Evolutionary conservation across 2,329 filamentous ascomycete genomes (phyloP).

Genomic region (Drechmeria coniospora): DNA sequence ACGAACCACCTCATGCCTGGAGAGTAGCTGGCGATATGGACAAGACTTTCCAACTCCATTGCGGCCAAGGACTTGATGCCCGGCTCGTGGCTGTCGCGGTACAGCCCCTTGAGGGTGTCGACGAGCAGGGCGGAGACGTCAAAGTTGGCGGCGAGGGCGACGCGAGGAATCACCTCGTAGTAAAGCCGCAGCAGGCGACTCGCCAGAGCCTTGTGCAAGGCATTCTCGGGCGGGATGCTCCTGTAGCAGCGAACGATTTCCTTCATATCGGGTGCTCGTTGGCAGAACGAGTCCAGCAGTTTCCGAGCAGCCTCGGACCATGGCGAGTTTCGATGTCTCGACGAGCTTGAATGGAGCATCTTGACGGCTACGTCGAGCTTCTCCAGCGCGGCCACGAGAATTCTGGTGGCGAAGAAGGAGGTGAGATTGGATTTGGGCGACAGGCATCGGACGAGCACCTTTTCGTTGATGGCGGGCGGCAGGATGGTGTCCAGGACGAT

Average conservation of each 20-base stretch:
- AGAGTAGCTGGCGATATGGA: slow-evolving; percentile 66
- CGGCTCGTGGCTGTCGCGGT: slow-evolving; percentile 34
- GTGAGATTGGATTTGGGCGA: slow-evolving; percentile 64
- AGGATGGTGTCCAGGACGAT: slow-evolving; percentile 76
- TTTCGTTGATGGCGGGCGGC: slow-evolving; percentile 67
- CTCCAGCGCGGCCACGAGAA: slow-evolving; percentile 62
- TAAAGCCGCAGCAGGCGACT: slow-evolving; percentile 70
- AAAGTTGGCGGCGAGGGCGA: slow-evolving; percentile 71
- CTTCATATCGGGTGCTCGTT: slow-evolving; percentile 67
- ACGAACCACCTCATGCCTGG: slow-evolving; percentile 84
- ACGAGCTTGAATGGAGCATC: slow-evolving; percentile 36
- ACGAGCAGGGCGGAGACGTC: slow-evolving; percentile 70
- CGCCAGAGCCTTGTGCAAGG: slow-evolving; percentile 64
- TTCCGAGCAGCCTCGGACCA: slow-evolving; percentile 58
- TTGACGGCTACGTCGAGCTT: slow-evolving; percentile 55
- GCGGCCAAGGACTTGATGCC: slow-evolving; percentile 39
- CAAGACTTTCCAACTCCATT: slow-evolving; percentile 66
- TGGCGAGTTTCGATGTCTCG: slow-evolving; percentile 21
- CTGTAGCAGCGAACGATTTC: slow-evolving; percentile 64
- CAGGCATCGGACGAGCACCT: slow-evolving; percentile 64
- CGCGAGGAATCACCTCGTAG: slow-evolving; percentile 65
- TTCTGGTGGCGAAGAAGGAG: slow-evolving; percentile 67
- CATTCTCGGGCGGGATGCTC: slow-evolving; percentile 48
- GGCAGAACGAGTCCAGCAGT: slow-evolving; percentile 59
- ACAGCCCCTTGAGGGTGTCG: slow-evolving; percentile 47